Percentiles rank a stretch among this genome's conserved stretches.
Evolutionary conservation across 345 rosid species (phyloP).

Genomic region (Aquilaria yunnanensis): DNA sequence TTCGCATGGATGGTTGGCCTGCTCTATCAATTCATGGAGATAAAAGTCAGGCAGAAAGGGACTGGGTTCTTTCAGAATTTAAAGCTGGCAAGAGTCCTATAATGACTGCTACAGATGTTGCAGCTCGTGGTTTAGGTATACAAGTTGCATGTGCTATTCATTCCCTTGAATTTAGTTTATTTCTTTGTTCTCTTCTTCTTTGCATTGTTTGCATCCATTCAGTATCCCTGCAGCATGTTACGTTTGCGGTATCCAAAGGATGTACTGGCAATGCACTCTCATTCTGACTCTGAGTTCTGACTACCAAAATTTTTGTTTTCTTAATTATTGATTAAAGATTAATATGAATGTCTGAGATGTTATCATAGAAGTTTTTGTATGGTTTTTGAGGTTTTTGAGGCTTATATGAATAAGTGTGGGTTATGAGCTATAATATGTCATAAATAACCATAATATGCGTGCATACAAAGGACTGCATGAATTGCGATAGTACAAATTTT

Average conservation of each 20-base stretch:
- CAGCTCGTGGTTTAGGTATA: conserved; percentile 98
- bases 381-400: too few relatives aligned
- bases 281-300: too few relatives aligned
- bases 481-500: too few relatives aligned
- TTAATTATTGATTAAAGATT: too few relatives aligned
- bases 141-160: background rate
- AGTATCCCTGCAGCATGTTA: background rate
- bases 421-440: too few relatives aligned
- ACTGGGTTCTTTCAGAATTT: conserved; percentile 99
- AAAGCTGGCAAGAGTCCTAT: conserved; percentile 97
- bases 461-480: too few relatives aligned
- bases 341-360: too few relatives aligned
- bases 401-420: too few relatives aligned
- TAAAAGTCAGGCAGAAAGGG: conserved; percentile 99
- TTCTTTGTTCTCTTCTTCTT: background rate
- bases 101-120: conserved; percentile 99
- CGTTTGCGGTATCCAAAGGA: background rate
- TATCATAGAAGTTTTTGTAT: too few relatives aligned
- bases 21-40: conserved; percentile 98
- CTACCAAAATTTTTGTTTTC: too few relatives aligned
- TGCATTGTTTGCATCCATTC: background rate
- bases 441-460: too few relatives aligned
- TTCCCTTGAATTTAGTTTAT: background rate
- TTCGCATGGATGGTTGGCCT: conserved; percentile 99
- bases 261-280: too few relatives aligned